Base-by-base conservation (phyloP, 768 basidiomycete genomes). In the Auricularia auricula-judae region DNA sequence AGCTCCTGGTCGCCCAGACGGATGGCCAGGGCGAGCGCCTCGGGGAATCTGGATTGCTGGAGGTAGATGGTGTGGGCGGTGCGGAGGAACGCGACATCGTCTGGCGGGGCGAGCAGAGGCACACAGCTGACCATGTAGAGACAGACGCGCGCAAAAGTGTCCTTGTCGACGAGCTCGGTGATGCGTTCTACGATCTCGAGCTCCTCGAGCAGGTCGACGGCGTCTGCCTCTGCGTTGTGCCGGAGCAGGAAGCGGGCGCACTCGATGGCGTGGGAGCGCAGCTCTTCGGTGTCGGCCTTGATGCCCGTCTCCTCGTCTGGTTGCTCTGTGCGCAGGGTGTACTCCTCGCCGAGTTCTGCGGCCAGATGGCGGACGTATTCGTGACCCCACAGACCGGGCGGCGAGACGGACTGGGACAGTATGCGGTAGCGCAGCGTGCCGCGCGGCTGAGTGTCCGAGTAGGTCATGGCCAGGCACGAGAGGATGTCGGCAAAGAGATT, bases 391-490 rank as follows among this genome's bases (percentile, higher is more conserved):
- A 86, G 82, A n/a, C 96, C 95, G 0, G 97, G 95, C 39, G 86
- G 84, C 56, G 84, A 83, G 61, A 88, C 78, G 18, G 87, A 83
- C 8, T 86, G 84, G 5, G 91, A 88, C 42, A 94, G 81, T 23
- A 98, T 83, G 59, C 95, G 89, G 77, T 97, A 98, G 67, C 86
- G 85, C 35, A 99, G 86, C 2, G 97, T 99, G 64, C 96, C 96
- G 61, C 97, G 88, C 47, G 93, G 93, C 77, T 97, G 87, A 18
- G 93, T 95, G 76, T 99, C 97, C 8, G 95, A 98, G 74, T 98
- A 98, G 5, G 97, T 99, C 97, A 99, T 99, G 5, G 96, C 97
- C 56, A 99, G 86, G 4, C 98, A 96, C 44, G 96, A 98, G 34
- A 99, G 83, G 66, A 99, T 98, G 70, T 98, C 95, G 33, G 94